Conservation (phyloP, 2,329 filamentous ascomycete species). For the Fusarium coicis region DNA sequence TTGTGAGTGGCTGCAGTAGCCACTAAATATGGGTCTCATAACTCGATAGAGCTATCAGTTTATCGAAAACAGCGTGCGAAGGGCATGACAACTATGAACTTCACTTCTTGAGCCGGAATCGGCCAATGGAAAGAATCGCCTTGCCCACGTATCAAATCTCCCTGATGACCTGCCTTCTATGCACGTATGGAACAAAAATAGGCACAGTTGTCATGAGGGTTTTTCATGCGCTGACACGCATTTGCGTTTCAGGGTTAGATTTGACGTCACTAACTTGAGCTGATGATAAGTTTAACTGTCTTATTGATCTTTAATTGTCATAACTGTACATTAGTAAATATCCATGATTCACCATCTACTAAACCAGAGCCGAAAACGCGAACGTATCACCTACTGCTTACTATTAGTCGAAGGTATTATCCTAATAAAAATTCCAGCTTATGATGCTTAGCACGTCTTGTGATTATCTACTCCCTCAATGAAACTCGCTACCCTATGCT, state of each 20-base stretch:
- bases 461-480: not conserved
- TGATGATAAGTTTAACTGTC: not conserved
- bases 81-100: conserved; percentile 15
- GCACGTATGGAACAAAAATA: not conserved
- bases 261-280: conserved; percentile 20
- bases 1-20: conserved; percentile 24
- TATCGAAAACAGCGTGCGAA: conserved; percentile 20
- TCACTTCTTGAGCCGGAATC: conserved; percentile 11
- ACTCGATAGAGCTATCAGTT: conserved; percentile 16
- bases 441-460: not conserved
- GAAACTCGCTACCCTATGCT: not conserved
- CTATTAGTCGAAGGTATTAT: not conserved
- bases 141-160: not conserved
- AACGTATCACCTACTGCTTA: not conserved
- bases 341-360: conserved; percentile 12
- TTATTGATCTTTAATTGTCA: not conserved
- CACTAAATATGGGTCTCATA: conserved; percentile 31
- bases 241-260: not conserved
- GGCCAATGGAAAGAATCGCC: conserved; percentile 12
- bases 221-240: not conserved
- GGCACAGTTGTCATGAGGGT: not conserved
- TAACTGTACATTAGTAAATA: not conserved
- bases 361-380: not conserved
- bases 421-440: not conserved
- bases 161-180: not conserved